Percentiles rank a stretch among this genome's conserved stretches.
These are phyloP conservation scores for Tuber borchii DNA, from an alignment of 495 filamentous ascomycete species.

Conservation along the genomic window DNA sequence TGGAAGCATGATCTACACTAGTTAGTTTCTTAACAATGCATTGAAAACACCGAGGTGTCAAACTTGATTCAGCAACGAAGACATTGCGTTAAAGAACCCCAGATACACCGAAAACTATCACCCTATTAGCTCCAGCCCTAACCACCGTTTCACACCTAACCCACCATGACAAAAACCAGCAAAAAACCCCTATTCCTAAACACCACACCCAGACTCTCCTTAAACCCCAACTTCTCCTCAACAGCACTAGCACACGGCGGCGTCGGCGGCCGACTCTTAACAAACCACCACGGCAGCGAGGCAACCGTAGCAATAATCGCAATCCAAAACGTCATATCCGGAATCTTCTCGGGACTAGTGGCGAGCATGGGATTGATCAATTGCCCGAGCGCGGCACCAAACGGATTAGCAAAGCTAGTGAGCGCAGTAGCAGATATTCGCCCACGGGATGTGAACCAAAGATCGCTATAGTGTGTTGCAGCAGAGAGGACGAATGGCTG, in stretches of 20 bases:
- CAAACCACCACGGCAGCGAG: constrained; percentile 73
- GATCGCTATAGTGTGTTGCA: constrained; percentile 81
- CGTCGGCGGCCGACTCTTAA: constrained; percentile 72
- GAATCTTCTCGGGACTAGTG: constrained; percentile 51
- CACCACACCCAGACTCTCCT: constrained; percentile 14
- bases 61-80: constrained; percentile 74
- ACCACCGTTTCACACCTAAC: constrained; percentile 6
- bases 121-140: constrained; percentile 5
- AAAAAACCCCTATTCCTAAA: constrained; percentile 37
- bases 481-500: constrained; percentile 90
- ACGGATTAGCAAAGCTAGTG: constrained; percentile 74
- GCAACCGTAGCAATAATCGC: constrained; percentile 74
- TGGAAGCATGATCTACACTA: constrained; percentile 59
- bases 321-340: constrained; percentile 78
- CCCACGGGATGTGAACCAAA: constrained; percentile 85
- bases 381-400: constrained; percentile 82
- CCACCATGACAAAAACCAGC: constrained; percentile 35
- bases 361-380: constrained; percentile 75
- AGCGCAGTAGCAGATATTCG: constrained; percentile 84
- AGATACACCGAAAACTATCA: constrained; percentile 69
- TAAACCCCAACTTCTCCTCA: constrained; percentile 20
- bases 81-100: constrained; percentile 85
- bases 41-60: not conserved
- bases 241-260: constrained; percentile 55
- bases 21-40: not conserved